Conservation (phyloP, 257 asterid genomes). For the Verbena officinalis region DNA sequence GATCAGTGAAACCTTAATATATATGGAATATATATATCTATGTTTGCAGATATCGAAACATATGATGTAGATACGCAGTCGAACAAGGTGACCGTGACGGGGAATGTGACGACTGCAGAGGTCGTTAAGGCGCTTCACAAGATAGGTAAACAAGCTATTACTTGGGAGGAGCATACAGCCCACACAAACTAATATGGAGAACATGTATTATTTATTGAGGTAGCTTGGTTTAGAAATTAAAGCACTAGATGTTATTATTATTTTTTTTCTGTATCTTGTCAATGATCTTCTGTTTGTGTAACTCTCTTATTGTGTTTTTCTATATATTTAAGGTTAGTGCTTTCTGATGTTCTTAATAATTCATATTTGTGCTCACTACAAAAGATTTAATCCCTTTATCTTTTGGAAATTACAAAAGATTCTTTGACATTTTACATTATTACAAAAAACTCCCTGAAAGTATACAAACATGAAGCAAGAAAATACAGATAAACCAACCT, state of each 20-base stretch:
- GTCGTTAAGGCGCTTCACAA: constrained; percentile 69
- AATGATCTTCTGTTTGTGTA: background rate
- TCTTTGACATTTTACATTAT: too few relatives aligned
- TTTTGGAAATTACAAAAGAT: too few relatives aligned
- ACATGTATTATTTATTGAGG: too few relatives aligned
- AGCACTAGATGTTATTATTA: background rate
- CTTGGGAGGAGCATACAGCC: constrained; percentile 47
- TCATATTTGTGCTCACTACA: too few relatives aligned
- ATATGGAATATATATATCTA: too few relatives aligned
- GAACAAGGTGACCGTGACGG: constrained; percentile 81
- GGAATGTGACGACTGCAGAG: constrained; percentile 70
- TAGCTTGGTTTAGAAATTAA: too few relatives aligned
- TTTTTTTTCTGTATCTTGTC: background rate
- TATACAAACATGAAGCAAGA: too few relatives aligned
- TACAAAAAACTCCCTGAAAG: too few relatives aligned
- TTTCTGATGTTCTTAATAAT: too few relatives aligned
- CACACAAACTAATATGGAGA: constrained; percentile 9
- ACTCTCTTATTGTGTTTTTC: background rate
- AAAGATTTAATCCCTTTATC: too few relatives aligned
- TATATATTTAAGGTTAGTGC: background rate
- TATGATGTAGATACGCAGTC: constrained; percentile 60
- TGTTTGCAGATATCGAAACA: constrained; percentile 74
- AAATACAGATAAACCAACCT: too few relatives aligned
- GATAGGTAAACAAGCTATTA: constrained; percentile 76
- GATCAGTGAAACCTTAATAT: background rate